Evolutionary conservation across 345 rosid species (phyloP).

Genomic region (Ceriops tagal): DNA sequence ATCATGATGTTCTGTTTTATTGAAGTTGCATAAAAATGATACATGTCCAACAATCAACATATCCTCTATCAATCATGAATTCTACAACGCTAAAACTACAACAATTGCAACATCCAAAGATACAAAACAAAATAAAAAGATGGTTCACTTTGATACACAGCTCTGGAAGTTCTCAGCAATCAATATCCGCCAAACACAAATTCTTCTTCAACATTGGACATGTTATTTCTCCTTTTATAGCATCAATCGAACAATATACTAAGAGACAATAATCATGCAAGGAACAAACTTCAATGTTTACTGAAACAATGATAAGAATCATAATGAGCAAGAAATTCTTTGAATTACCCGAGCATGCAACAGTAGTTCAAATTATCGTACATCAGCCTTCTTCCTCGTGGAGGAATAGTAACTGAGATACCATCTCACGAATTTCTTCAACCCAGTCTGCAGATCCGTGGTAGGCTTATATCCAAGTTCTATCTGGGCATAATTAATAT

Average conservation of each 20-base stretch:
- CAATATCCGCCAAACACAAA: conserved; percentile 39
- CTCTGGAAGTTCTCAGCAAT: conserved; percentile 21
- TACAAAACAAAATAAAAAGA: conserved; percentile 18
- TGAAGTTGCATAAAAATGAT: conserved; percentile 39
- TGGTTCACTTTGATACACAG: conserved; percentile 28
- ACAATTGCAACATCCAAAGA: conserved; percentile 40
- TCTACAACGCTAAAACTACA: conserved; percentile 42
- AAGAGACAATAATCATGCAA: conserved; percentile 33
- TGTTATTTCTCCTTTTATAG: conserved; percentile 23
- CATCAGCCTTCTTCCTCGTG: conserved; percentile 52
- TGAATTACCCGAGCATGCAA: conserved; percentile 30
- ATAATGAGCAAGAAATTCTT: conserved; percentile 38
- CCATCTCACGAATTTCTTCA: conserved; percentile 94
- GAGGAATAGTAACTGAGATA: conserved; percentile 65
- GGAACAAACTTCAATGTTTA: conserved; percentile 28
- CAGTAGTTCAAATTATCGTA: conserved; percentile 31
- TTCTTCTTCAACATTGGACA: conserved; percentile 26
- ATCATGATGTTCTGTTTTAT: conserved; percentile 34
- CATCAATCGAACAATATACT: conserved; percentile 32
- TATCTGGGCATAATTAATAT: conserved; percentile 69
- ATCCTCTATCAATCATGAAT: conserved; percentile 39
- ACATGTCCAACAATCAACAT: conserved; percentile 44
- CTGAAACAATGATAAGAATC: conserved; percentile 49
- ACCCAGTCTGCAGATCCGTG: conserved; percentile 75
- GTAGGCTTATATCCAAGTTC: conserved; percentile 85